Evolutionary conservation across 768 basidiomycete genomes (phyloP).

Genomic region (Lentinus tigrinus): DNA sequence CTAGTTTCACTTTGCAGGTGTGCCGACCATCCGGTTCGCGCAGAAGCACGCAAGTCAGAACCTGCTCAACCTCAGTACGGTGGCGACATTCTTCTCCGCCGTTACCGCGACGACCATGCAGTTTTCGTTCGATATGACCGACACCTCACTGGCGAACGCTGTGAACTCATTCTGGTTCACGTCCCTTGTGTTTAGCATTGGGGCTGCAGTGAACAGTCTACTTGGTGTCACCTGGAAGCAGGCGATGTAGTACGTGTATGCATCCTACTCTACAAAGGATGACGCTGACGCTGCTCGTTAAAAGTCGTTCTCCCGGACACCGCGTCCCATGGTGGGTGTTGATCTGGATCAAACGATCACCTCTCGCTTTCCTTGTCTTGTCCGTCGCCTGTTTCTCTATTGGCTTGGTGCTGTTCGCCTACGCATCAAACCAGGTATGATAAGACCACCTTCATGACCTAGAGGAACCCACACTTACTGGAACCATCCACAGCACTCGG

Average conservation of each 20-base stretch:
- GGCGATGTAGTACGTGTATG: conserved; percentile 73
- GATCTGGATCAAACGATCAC: conserved; percentile 86
- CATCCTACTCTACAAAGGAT: background rate
- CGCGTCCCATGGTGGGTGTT: conserved; percentile 81
- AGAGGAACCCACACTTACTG: background rate
- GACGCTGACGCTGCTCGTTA: conserved; percentile 18
- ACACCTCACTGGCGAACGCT: conserved; percentile 40
- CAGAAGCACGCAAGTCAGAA: conserved; percentile 66
- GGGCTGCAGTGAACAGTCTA: conserved; percentile 74
- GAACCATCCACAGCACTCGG: conserved; percentile 40
- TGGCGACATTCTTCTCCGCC: conserved; percentile 76
- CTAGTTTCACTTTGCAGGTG: conserved; percentile 40
- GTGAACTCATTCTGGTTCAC: conserved; percentile 78
- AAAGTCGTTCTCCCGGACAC: conserved; percentile 70
- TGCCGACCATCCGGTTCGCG: conserved; percentile 73
- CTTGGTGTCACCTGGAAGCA: conserved; percentile 79
- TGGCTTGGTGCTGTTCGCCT: conserved; percentile 74
- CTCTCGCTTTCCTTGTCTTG: conserved; percentile 79
- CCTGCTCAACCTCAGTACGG: conserved; percentile 70
- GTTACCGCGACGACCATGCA: conserved; percentile 74
- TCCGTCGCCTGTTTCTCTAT: conserved; percentile 83
- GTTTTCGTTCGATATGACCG: conserved; percentile 54
- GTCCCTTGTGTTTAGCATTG: conserved; percentile 75
- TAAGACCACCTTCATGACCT: background rate
- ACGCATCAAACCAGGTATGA: conserved; percentile 67